phyloP scores from a whole-genome alignment of 176 grass and related monocot species.

The Musa beccarii region DNA sequence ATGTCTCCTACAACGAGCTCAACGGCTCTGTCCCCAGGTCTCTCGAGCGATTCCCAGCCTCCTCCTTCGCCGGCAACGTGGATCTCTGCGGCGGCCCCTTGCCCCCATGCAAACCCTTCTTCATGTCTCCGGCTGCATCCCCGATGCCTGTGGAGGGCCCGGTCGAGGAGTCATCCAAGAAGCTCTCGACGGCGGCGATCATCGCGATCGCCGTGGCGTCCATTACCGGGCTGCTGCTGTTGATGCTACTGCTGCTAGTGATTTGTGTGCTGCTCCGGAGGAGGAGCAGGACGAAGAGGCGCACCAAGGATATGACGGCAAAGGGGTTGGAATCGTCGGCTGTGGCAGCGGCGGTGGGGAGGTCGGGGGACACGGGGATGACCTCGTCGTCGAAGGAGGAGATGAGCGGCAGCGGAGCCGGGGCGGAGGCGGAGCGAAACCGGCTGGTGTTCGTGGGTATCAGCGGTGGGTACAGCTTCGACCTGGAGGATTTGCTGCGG shows the following conservation, averaged over 20 bases:
- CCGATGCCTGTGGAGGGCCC: background rate
- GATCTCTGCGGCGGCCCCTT: conserved; percentile 50
- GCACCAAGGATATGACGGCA: background rate
- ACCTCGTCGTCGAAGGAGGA: background rate
- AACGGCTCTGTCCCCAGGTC: conserved; percentile 58
- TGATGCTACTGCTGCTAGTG: conserved; percentile 26
- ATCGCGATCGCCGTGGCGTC: conserved; percentile 41
- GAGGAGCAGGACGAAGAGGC: background rate
- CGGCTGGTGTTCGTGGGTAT: conserved; percentile 66
- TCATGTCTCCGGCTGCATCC: conserved; percentile 45
- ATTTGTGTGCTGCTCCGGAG: background rate
- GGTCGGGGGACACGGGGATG: conserved; percentile 21
- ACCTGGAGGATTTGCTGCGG: conserved; percentile 86
- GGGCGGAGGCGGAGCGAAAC: conserved; percentile 21
- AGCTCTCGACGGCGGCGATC: conserved; percentile 50
- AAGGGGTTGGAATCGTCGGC: background rate
- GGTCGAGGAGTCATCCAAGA: conserved; percentile 15
- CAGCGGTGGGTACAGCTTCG: conserved; percentile 53
- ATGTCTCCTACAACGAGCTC: conserved; percentile 65
- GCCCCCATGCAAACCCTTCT: conserved; percentile 34
- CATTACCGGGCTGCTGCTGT: conserved; percentile 20
- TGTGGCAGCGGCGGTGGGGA: background rate
- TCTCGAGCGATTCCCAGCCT: conserved; percentile 37
- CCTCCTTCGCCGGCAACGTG: conserved; percentile 46
- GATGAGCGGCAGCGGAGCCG: conserved; percentile 2